Evolutionary conservation across 2,329 filamentous ascomycete species (phyloP), one percentile per base, ranked within the genome.

Genomic region (Cladorrhinum sp.): DNA sequence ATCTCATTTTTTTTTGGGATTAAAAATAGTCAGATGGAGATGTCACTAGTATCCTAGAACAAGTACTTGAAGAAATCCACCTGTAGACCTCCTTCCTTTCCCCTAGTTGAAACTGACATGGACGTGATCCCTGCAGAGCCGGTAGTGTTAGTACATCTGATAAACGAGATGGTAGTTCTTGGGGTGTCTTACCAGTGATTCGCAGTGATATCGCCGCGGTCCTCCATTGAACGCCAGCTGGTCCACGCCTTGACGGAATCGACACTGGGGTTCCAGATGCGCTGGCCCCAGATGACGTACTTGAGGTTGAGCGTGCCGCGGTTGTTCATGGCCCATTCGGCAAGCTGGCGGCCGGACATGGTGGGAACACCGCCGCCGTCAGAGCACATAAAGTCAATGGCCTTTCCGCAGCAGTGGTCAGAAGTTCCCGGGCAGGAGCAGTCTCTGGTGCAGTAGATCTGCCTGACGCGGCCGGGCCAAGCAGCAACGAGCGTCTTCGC

Each of bases 221-320:
- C 74, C 5, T 78, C 74, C 75, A 79, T 78, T 32, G 65, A 65
- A 27, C 75, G 71, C 78, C 78, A 81, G 32, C 65, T 68, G 20
- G 67, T 67, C 78, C 78, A 81, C 18, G 70, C 60, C 63, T 69
- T 73, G 38, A 75, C 72, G 22, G 66, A 62, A 45, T 79, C 76
- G 41, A 66, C 63, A 24, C 68, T 69, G 3, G 73, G 67, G 54
- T 70, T 74, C 78, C 78, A 81, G 66, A 81, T 81, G 61, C 71
- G 74, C 69, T 81, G 78, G 18, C 78, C 79, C 78, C 78, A 81
- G 64, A 80, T 81, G 52, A 81, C 74, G 61, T 81, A 81, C 68
- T 78, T 80, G 65, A 81, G 67, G 59, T 76, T 74, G 7, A 79
- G 72, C 4, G 68, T 36, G 24, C 50, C 65, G 13, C 73, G 72